These are phyloP conservation scores for Boletus pseudo-olivaceus DNA, from an alignment of 768 basidiomycete genomes.

Conservation along the genomic window DNA sequence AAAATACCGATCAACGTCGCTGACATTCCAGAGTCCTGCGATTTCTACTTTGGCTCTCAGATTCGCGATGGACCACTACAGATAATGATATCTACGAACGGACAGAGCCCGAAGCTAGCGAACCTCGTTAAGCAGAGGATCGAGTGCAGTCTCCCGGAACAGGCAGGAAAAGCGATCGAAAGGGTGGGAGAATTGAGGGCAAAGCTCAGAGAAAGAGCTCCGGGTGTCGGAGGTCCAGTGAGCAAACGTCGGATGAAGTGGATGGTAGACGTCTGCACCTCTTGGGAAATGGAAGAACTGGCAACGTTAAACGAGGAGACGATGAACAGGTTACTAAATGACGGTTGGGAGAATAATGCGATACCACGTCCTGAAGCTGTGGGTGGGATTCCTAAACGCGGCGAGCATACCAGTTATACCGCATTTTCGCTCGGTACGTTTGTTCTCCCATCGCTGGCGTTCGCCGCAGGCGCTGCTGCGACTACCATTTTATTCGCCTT, in stretches of 20 bases:
- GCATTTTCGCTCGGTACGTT: conserved; percentile 9
- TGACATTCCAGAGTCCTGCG: conserved; percentile 92
- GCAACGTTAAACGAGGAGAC: conserved; percentile 59
- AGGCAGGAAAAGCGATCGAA: conserved; percentile 74
- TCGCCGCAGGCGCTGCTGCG: conserved; percentile 43
- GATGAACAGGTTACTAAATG: conserved; percentile 66
- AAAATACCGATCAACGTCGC: conserved; percentile 93
- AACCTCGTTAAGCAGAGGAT: conserved; percentile 73
- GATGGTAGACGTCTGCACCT: conserved; percentile 85
- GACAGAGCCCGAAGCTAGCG: conserved; percentile 88
- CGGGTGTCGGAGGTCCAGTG: conserved; percentile 75
- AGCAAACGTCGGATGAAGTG: conserved; percentile 85
- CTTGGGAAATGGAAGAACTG: conserved; percentile 83
- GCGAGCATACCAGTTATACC: not conserved
- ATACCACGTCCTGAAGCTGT: conserved; percentile 46
- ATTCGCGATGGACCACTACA: conserved; percentile 88
- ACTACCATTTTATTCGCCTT: conserved; percentile 31
- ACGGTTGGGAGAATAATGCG: conserved; percentile 77
- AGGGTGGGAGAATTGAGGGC: conserved; percentile 73
- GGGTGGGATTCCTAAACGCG: conserved; percentile 26
- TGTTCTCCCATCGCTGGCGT: conserved; percentile 35
- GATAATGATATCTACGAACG: conserved; percentile 94
- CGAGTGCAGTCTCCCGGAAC: conserved; percentile 61
- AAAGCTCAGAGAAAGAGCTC: conserved; percentile 73
- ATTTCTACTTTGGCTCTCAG: conserved; percentile 97